phyloP scores from a whole-genome alignment of 2,329 filamentous ascomycete genomes.

The Arthrobotrys musiformis region DNA sequence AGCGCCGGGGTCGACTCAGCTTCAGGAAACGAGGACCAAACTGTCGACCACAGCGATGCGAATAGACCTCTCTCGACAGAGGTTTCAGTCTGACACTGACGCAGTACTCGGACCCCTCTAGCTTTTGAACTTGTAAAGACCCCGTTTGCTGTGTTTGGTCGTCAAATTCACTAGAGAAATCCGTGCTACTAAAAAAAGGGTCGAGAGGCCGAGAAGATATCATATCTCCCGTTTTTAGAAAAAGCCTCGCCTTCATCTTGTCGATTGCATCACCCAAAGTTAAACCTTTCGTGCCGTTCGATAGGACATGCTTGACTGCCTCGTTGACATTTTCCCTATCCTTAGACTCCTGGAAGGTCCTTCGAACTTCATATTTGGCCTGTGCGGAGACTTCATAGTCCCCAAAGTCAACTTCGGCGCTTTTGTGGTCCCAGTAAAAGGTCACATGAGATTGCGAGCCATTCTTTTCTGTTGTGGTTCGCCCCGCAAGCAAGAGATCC shows the following conservation, averaged over 20 bases:
- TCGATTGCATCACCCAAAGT: background rate
- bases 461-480: background rate
- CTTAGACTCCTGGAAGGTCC: background rate
- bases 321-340: background rate
- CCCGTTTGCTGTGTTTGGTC: background rate
- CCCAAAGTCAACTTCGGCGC: background rate
- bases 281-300: too few species aligned
- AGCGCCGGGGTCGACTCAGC: background rate
- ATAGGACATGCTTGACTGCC: background rate
- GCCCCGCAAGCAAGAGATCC: too few species aligned
- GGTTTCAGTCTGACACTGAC: background rate
- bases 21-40: background rate
- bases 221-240: background rate
- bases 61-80: background rate
- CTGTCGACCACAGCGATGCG: background rate
- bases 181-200: background rate
- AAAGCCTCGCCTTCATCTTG: background rate
- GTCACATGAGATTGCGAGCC: background rate
- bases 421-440: background rate
- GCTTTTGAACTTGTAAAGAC: background rate
- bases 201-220: background rate
- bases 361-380: background rate
- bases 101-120: background rate
- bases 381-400: background rate
- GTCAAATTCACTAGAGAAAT: background rate